Evolutionary conservation across 1,284 basidiomycete species (phyloP), one percentile per base, ranked within the genome.

Genomic region (Thecaphora frezii): DNA sequence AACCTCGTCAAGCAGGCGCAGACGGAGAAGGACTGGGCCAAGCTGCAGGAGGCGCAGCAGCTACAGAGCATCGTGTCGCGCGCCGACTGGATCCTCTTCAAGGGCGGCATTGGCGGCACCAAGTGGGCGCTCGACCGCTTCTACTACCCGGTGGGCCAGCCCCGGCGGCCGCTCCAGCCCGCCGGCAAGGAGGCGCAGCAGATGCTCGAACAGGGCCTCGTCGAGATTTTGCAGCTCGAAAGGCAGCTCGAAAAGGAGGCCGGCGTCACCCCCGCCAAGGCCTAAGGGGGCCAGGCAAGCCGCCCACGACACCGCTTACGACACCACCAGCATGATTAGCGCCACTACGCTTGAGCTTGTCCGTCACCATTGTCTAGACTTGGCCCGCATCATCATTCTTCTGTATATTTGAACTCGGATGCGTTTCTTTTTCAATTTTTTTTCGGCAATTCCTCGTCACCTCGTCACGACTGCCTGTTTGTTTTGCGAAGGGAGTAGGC

Each of bases 11-110:
- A 84, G 53, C 83, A 59, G 10, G 69, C 66, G 0, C 21, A 54
- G 1, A 16, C 53, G 1, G 26, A 36, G 1, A 57, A 58, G 44
- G 45, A 55, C 36, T 61, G 45, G 43, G 47, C 44, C 10, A 54
- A 58, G 45, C 83, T 92, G 44, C 79, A 83, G 2, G 86, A 89
- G 78, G 89, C 90, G 0, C 87, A 88, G 71, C 83, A 82, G 24
- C 77, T 93, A 42, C 91, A 93, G 78, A 88, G 87, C 25, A 85
- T 91, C 57, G 83, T 90, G 46, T 88, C 89, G 22, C 86, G 85
- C 30, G 90, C 87, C 3, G 91, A 94, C 76, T 87, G 83, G 62
- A 88, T 89, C 14, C 87, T 91, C 70, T 85, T 88, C 25, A 88
- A 89, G 76, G 81, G 85, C 3, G 88, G 88, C 4, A 89, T 93